phyloP scores from a whole-genome alignment of 2,329 filamentous ascomycete species.

The Aspergillus jensenii region DNA sequence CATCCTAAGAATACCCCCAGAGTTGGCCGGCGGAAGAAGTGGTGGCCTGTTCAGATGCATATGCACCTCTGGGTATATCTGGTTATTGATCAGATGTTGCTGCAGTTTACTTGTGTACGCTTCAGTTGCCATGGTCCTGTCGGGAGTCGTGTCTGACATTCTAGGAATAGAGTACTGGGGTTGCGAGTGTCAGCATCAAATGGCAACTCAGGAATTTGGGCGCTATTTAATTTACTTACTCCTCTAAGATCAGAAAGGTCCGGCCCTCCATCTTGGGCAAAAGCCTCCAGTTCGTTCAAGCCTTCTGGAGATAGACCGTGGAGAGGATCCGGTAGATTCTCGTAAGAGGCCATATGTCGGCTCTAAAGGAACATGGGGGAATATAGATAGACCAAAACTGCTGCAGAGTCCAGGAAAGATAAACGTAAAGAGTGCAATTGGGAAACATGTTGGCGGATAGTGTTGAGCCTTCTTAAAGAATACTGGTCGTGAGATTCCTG shows the following conservation, averaged over 20 bases:
- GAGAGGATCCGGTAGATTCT: background rate
- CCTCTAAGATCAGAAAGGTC: background rate
- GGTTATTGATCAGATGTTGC: background rate
- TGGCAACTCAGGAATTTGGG: background rate
- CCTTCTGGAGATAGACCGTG: background rate
- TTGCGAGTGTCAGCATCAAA: background rate
- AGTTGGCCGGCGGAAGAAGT: background rate
- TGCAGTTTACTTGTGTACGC: background rate
- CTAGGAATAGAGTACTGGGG: background rate
- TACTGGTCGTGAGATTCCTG: background rate
- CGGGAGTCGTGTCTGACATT: background rate
- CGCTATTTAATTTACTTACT: background rate
- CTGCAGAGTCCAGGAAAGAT: background rate
- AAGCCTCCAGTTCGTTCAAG: background rate
- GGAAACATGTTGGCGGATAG: background rate
- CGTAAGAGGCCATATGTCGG: background rate
- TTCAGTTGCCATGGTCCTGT: background rate
- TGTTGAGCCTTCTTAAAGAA: background rate
- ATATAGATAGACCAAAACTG: background rate
- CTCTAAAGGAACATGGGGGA: background rate
- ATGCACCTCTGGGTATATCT: background rate
- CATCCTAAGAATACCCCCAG: background rate
- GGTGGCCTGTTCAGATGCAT: background rate
- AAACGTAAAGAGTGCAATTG: background rate
- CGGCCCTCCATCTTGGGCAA: background rate